phyloP scores from a whole-genome alignment of 352 stramenopile species.

The Blastocystis sp. region DNA sequence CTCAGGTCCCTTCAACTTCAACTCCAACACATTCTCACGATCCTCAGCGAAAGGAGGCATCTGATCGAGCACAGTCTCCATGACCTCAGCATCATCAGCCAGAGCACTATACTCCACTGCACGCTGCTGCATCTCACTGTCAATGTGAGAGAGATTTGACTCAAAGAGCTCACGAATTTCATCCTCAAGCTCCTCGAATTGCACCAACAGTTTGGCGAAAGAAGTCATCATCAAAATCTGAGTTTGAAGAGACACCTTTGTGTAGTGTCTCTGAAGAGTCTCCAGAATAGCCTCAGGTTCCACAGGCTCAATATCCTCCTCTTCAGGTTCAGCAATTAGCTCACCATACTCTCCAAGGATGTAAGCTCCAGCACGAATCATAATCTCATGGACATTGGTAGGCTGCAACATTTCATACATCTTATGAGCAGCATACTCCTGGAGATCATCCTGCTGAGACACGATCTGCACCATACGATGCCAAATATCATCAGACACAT shows the following conservation, averaged over 20 bases:
- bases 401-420: slow-evolving; percentile 89
- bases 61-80: slow-evolving; percentile 88
- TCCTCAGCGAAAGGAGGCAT: slow-evolving; percentile 95
- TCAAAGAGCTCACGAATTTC: slow-evolving; percentile 80
- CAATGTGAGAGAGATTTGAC: slow-evolving; percentile 85
- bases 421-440: slow-evolving; percentile 88
- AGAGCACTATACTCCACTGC: slow-evolving; percentile 89
- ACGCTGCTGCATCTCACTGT: slow-evolving; percentile 94
- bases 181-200: slow-evolving; percentile 77
- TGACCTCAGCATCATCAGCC: slow-evolving; percentile 76
- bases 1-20: slow-evolving; percentile 76
- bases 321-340: slow-evolving; percentile 79
- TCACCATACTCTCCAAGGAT: slow-evolving; percentile 95
- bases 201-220: slow-evolving; percentile 90
- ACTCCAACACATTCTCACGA: slow-evolving; percentile 79
- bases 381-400: slow-evolving; percentile 88
- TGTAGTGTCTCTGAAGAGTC: slow-evolving; percentile 92
- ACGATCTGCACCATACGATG: slow-evolving; percentile 97
- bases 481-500: slow-evolving; percentile 86
- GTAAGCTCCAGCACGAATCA: slow-evolving; percentile 88
- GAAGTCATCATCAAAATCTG: slow-evolving; percentile 89
- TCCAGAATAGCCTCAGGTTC: slow-evolving; percentile 74
- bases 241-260: slow-evolving; percentile 78
- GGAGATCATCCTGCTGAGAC: slow-evolving; percentile 91
- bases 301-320: slow-evolving; percentile 50